Evolutionary conservation across 805 yeast genomes (phyloP).

Genomic region (Candida ortonii): DNA sequence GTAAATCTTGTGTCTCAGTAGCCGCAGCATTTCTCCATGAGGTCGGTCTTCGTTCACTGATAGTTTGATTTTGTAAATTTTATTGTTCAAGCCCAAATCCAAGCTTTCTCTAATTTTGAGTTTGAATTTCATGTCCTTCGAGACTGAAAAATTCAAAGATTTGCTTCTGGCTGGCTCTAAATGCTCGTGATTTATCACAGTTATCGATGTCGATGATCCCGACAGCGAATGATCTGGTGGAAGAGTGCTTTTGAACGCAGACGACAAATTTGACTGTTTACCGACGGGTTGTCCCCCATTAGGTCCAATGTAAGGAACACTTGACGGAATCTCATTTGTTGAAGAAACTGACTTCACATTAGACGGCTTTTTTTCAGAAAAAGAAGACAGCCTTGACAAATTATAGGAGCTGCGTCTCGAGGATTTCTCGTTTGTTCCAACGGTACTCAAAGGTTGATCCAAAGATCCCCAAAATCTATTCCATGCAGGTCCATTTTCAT

Average conservation of each 20-base stretch:
- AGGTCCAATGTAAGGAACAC: conserved; percentile 23
- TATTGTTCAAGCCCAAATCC: conserved; percentile 19
- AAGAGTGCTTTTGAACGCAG: conserved; percentile 7
- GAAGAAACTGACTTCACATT: conserved; percentile 16
- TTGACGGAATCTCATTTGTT: conserved; percentile 17
- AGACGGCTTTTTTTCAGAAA: conserved; percentile 12
- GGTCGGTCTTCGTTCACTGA: conserved; percentile 7
- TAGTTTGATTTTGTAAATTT: conserved; percentile 27
- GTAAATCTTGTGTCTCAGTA: conserved; percentile 16
- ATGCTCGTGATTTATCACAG: conserved; percentile 11
- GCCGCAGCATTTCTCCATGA: conserved; percentile 9
- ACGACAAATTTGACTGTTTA: conserved; percentile 8
- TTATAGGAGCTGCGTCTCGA: conserved; percentile 23
- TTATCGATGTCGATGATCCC: conserved; percentile 11
- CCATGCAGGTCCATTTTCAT: conserved; percentile 33
- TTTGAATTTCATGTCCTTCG: conserved; percentile 16
- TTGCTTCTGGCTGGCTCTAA: conserved; percentile 2
- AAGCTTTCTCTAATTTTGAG: conserved; percentile 22
- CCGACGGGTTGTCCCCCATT: conserved; percentile 6
- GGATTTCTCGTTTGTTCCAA: conserved; percentile 23
- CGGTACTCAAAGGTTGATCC: conserved; percentile 29
- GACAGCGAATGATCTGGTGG: conserved; percentile 7
- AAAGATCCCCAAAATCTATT: conserved; percentile 32
- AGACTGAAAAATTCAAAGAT: not conserved
- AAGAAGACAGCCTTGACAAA: conserved; percentile 4